A percentile compares a stretch with the other conserved stretches of the same genome.
These are phyloP conservation scores for Chaetomidium leptoderma DNA, from an alignment of 495 filamentous ascomycete genomes.

Conservation along the genomic window DNA sequence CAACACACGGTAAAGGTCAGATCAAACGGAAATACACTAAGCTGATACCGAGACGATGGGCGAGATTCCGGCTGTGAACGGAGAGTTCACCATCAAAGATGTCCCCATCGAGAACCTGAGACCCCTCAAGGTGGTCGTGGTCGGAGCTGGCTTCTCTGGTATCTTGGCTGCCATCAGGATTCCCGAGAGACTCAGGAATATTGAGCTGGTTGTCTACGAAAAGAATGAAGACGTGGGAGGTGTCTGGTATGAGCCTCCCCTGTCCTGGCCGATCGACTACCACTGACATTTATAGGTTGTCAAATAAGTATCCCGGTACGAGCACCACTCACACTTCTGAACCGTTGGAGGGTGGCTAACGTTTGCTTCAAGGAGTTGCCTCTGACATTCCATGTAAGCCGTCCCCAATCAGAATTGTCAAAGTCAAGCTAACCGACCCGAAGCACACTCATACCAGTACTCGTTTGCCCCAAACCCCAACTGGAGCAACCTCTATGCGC, in stretches of 20 bases:
- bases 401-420: not conserved
- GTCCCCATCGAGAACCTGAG: conserved; percentile 43
- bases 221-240: conserved; percentile 42
- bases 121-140: conserved; percentile 44
- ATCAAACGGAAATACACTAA: too few species aligned
- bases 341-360: not conserved
- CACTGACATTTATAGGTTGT: conserved; percentile 26
- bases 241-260: conserved; percentile 32
- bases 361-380: conserved; percentile 33
- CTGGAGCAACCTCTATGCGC: conserved; percentile 62
- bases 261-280: not conserved
- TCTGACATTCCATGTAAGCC: conserved; percentile 42
- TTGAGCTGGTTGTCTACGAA: conserved; percentile 44
- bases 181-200: conserved; percentile 40
- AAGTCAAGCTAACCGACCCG: not conserved
- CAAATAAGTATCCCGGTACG: conserved; percentile 44
- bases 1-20: too few species aligned
- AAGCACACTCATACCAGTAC: conserved; percentile 58
- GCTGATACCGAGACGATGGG: not conserved
- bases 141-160: conserved; percentile 50
- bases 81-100: conserved; percentile 36
- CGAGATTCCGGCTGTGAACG: not conserved
- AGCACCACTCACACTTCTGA: not conserved
- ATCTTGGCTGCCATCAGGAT: conserved; percentile 45
- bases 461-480: conserved; percentile 61